Percentiles rank a stretch among this genome's conserved stretches.
phyloP scores from a whole-genome alignment of 2,329 filamentous ascomycete species.

The Ophiostoma ulmi region DNA sequence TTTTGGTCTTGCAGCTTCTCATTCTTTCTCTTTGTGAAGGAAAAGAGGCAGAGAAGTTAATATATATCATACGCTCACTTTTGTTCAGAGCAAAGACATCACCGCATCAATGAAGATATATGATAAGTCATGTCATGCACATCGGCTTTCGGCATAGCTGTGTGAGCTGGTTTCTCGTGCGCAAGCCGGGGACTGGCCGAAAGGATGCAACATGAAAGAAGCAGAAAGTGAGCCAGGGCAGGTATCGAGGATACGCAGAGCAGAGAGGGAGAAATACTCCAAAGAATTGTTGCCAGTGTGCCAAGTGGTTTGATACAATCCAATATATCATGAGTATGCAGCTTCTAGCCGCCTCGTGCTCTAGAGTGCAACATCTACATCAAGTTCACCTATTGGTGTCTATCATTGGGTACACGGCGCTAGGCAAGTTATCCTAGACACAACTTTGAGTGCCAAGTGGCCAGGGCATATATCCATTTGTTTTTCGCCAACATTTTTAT shows the following conservation, averaged over 20 bases:
- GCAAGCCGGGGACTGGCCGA: background rate
- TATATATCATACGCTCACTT: background rate
- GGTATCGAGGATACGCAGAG: background rate
- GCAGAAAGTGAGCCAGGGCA: background rate
- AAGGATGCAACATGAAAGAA: background rate
- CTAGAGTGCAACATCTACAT: background rate
- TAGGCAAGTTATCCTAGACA: slow-evolving; percentile 7
- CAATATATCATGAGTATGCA: background rate
- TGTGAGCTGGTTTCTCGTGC: slow-evolving; percentile 4
- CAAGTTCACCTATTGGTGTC: background rate
- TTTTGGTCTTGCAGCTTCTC: too few species aligned
- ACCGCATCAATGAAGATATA: background rate
- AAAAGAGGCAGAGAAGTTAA: background rate
- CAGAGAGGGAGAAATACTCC: background rate
- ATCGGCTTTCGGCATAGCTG: slow-evolving; percentile 9
- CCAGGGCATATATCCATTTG: background rate
- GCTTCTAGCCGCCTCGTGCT: background rate
- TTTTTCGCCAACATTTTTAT: background rate
- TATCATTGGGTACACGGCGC: background rate
- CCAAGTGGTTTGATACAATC: background rate
- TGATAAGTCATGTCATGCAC: slow-evolving; percentile 15
- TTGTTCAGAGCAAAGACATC: background rate
- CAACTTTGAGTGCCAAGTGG: background rate
- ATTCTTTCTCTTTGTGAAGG: too few species aligned
- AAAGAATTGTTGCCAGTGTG: background rate